Conservation (phyloP, 2,329 filamentous ascomycete genomes). For the Boeremia exigua region DNA sequence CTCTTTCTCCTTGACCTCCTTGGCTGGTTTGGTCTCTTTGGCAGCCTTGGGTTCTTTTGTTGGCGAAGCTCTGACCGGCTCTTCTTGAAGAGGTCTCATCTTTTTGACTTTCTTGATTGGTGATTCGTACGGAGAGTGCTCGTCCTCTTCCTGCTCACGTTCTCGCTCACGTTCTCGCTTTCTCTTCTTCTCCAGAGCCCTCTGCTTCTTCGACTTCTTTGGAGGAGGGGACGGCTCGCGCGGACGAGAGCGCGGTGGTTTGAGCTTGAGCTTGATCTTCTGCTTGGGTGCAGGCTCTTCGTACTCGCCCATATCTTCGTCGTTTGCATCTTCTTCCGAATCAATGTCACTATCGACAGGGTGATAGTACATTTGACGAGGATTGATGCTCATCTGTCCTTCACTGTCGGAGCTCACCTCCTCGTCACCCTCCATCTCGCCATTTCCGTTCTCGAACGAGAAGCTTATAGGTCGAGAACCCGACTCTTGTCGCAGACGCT, state of each 20-base stretch:
- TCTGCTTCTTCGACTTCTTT: constrained; percentile 34
- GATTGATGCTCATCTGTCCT: constrained; percentile 41
- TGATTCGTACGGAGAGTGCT: constrained; percentile 37
- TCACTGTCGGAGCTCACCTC: constrained; percentile 45
- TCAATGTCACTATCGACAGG: constrained; percentile 35
- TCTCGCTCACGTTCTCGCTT: constrained; percentile 22
- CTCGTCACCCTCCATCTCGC: constrained; percentile 60
- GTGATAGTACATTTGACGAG: constrained; percentile 41
- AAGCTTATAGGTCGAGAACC: constrained; percentile 70
- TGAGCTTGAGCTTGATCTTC: constrained; percentile 41
- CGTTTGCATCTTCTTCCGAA: constrained; percentile 36
- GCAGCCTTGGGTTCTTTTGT: constrained; percentile 21
- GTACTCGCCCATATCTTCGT: constrained; percentile 47
- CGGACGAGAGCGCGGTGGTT: constrained; percentile 17
- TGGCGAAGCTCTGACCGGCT: constrained; percentile 9
- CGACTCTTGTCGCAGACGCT: constrained; percentile 57
- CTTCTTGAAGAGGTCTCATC: constrained; percentile 22
- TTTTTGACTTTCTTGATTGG: constrained; percentile 42
- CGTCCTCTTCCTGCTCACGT: constrained; percentile 24
- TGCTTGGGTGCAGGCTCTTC: constrained; percentile 46
- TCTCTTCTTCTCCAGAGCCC: constrained; percentile 31
- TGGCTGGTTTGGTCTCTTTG: constrained; percentile 18
- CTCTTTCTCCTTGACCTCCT: constrained; percentile 20
- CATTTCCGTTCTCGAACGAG: constrained; percentile 70
- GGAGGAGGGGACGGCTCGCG: constrained; percentile 11